Evolutionary conservation across 495 filamentous ascomycete species (phyloP).

Genomic region (Xylaria sp.): DNA sequence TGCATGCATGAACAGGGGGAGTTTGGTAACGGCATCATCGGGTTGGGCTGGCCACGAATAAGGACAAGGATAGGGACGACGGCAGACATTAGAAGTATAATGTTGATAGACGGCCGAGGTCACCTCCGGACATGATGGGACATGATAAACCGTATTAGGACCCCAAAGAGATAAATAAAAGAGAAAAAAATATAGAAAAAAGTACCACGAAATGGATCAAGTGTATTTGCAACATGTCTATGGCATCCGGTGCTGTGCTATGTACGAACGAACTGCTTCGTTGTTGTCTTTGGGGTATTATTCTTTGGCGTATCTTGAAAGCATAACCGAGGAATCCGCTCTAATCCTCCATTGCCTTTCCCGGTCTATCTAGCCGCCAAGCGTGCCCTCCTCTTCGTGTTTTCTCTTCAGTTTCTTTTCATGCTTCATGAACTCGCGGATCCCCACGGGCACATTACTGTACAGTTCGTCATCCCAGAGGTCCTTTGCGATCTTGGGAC

Average conservation of each 20-base stretch:
- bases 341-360: background rate
- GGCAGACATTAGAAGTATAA: conserved; percentile 28
- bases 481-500: conserved; percentile 46
- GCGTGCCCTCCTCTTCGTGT: conserved; percentile 57
- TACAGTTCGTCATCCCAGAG: conserved; percentile 71
- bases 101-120: conserved; percentile 37
- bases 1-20: conserved; percentile 16
- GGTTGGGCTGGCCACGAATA: background rate
- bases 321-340: background rate
- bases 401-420: conserved; percentile 90
- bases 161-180: background rate
- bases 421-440: conserved; percentile 95
- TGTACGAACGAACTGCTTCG: background rate
- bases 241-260: background rate
- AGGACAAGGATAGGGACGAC: background rate
- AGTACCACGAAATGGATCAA: background rate
- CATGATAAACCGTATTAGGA: conserved; percentile 24
- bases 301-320: background rate
- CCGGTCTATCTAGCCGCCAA: conserved; percentile 41
- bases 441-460: conserved; percentile 85
- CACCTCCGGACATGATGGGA: conserved; percentile 29
- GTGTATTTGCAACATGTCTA: conserved; percentile 15
- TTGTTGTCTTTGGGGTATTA: conserved; percentile 22
- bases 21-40: background rate
- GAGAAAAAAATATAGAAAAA: background rate